A percentile compares a stretch with the other conserved stretches of the same genome.
phyloP scores from a whole-genome alignment of 768 basidiomycete genomes.

The Mycena rosella region DNA sequence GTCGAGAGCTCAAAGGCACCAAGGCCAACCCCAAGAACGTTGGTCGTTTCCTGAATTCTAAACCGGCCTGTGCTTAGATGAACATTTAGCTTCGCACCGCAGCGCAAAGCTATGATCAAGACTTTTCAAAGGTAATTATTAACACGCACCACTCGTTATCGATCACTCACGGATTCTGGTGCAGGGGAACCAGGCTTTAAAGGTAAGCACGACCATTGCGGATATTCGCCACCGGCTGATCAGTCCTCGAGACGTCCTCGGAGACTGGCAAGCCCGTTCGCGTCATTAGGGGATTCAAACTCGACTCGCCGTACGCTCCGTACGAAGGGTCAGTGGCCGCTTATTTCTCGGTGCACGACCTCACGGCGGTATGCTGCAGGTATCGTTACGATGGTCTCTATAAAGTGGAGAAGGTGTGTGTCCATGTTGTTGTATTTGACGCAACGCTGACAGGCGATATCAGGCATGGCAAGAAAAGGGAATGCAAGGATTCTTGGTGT shows the following conservation, averaged over 20 bases:
- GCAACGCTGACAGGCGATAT: slow-evolving; percentile 3
- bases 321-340: slow-evolving; percentile 69
- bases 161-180: slow-evolving; percentile 3
- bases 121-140: no score
- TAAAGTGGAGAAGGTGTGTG: slow-evolving; percentile 73
- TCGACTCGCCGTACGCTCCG: slow-evolving; percentile 80
- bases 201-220: slow-evolving; percentile 57
- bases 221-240: not conserved
- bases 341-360: not conserved
- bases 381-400: slow-evolving; percentile 96
- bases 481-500: slow-evolving; percentile 81
- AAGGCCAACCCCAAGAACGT: slow-evolving; percentile 88
- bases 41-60: slow-evolving; percentile 37
- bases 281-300: slow-evolving; percentile 89
- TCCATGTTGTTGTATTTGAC: not conserved
- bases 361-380: slow-evolving; percentile 47
- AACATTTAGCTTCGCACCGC: slow-evolving; percentile 88
- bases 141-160: not conserved
- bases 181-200: slow-evolving; percentile 77
- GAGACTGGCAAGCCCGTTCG: slow-evolving; percentile 87
- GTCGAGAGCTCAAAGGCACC: slow-evolving; percentile 89
- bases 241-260: slow-evolving; percentile 67
- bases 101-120: slow-evolving; percentile 87
- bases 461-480: slow-evolving; percentile 85
- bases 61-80: not conserved